These are phyloP conservation scores for Leishmania lainsoni DNA, from an alignment of 208 protist genomes.

Conservation along the genomic window DNA sequence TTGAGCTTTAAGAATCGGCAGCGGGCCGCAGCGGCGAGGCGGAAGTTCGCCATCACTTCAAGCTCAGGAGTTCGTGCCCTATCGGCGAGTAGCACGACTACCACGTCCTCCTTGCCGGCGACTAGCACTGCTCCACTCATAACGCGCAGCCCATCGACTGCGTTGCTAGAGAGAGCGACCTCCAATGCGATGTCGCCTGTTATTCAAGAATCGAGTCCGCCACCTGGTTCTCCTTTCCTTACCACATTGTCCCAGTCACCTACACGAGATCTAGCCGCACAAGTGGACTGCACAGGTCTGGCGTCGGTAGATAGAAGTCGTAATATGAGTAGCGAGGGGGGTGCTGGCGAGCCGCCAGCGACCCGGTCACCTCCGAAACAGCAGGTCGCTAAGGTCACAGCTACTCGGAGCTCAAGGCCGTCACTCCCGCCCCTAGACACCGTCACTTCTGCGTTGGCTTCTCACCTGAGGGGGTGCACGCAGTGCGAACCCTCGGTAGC, in stretches of 20 bases:
- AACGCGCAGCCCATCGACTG: background rate
- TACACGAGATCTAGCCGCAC: background rate
- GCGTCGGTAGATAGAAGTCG: background rate
- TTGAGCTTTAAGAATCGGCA: conserved; percentile 30
- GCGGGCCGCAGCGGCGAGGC: background rate
- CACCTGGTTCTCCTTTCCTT: background rate
- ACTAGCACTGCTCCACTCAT: background rate
- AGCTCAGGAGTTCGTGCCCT: background rate
- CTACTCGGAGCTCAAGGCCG: background rate
- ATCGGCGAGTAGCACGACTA: background rate
- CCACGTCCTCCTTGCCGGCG: background rate
- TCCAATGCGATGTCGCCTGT: background rate
- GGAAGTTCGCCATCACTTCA: background rate
- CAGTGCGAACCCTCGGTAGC: background rate
- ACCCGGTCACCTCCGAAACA: background rate
- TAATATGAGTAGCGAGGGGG: no score
- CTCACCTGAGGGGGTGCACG: background rate
- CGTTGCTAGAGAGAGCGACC: background rate
- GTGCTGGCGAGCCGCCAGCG: background rate
- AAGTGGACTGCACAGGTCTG: background rate
- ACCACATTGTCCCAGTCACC: background rate
- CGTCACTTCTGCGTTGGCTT: background rate
- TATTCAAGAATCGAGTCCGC: background rate
- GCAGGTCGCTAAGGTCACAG: background rate
- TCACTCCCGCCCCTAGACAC: background rate